Evolutionary conservation across 2,329 filamentous ascomycete genomes (phyloP), one percentile per base, ranked within the genome.

Genomic region (Colletotrichum melonis): DNA sequence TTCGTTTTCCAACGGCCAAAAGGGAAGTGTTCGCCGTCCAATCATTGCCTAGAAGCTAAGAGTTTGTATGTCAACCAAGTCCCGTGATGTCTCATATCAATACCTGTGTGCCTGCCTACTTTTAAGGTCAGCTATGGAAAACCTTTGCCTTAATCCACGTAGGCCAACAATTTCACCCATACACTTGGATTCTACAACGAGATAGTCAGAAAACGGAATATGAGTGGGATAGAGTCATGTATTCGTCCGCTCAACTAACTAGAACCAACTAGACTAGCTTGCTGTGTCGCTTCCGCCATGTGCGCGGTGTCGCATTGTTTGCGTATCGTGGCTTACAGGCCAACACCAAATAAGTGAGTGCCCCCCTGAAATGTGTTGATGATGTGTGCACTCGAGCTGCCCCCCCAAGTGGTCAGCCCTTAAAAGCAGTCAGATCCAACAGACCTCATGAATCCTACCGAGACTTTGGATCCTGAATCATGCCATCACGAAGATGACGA

Each of bases 151-250:
- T 19, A 11, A 4, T 26, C 5, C 12, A 7, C 16, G 28, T 24
- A 32, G 62, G 46, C 19, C 26, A n/a, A 38, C 16, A n/a, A 26
- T 4, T 35, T n/a, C 64, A 24, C n/a, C 8, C 42, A n/a, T 5
- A 8, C 42, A 49, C 42, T 3, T 49, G 19, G 42, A 55, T 24
- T n/a, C n/a, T 22, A 22, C 26, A 6, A 19, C 32, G 16, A 30
- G 4, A n/a, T 12, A 42, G 16, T 16, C 14, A 26, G 38, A 2
- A 28, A 28, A 12, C 14, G 5, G 24, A 56, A 28, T 22, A 5
- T 12, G 62, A 63, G 30, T 72, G 54, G 24, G 38, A 72, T 69
- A 63, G 38, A 55, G 60, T 68, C 58, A 69, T 69, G 16, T 46
- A 59, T 63, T 69, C 69, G 49, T 72, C 58, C 52, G 49, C 65